Evolutionary conservation across 1,284 basidiomycete species (phyloP), one percentile per base, ranked within the genome.

Genomic region (Apiotrichum sp.): DNA sequence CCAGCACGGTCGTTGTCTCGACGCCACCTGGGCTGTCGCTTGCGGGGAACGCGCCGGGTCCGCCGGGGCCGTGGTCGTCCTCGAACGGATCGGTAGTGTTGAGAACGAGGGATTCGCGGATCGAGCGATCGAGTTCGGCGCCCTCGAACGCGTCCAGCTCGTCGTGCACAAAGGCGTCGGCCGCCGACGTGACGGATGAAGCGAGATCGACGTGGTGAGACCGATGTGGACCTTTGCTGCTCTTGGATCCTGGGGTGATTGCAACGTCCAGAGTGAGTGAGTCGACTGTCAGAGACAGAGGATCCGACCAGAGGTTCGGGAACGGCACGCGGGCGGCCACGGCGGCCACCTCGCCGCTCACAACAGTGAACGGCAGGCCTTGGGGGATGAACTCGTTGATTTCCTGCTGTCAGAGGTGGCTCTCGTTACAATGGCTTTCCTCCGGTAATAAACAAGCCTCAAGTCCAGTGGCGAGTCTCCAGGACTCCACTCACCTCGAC

Each of bases 131-230:
- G n/a, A 93, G 80, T 48, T 81, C 78, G 13, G 82, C 83, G 67
- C 85, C 88, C 67, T 93, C 89, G 58, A 79, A 78, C 7, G 82
- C 78, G 42, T 84, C 81, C 45, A 93, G 78, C 67, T 93, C 88
- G 61, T 89, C 82, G 56, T 91, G 86, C 34, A 93, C 78, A 73
- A 95, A 93, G 9, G 85, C 84, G 65, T 89, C 87, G 1, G 91
- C 88, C 6, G 88, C 83, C 33, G 86, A 87, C 31, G 82, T 83
- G 22, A 92, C 86, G 22, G 89, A 90, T 46, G 86, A 83, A 6
- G 87, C 78, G 7, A 93, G 79, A 63, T 86, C 81, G 32, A 77
- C 63, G 33, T 54, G 53, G n/a, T 55, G 62, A n/a, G 47, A 13
- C 36, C 8, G 9, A 22, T 11, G n/a, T 16, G 29, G 50, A 3